Evolutionary conservation across 1,139 yeast species (phyloP).

Genomic region (Yamadazyma atlantica): DNA sequence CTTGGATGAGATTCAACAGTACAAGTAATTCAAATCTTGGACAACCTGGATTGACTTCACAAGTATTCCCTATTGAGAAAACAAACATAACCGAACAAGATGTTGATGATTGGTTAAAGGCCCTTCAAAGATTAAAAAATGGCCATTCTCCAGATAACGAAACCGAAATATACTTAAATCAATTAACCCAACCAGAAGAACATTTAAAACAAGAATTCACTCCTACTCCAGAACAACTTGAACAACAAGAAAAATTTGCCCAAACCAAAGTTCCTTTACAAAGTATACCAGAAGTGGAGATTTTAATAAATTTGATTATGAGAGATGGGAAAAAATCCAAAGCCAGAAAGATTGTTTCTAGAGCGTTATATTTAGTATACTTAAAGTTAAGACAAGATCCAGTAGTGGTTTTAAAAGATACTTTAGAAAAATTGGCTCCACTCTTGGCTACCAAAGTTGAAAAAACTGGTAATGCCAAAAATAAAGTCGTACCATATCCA

Average conservation of each 20-base stretch:
- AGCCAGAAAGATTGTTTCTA: slow-evolving; percentile 72
- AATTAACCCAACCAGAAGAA: slow-evolving; percentile 35
- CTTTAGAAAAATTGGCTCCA: slow-evolving; percentile 84
- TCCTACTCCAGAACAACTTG: slow-evolving; percentile 62
- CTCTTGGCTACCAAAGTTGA: slow-evolving; percentile 74
- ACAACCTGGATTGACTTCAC: slow-evolving; percentile 27
- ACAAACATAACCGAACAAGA: slow-evolving; percentile 49
- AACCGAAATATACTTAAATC: slow-evolving; percentile 45
- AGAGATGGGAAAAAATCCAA: slow-evolving; percentile 84
- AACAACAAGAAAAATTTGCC: slow-evolving; percentile 50
- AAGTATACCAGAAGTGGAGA: slow-evolving; percentile 70
- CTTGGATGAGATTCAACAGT: slow-evolving; percentile 6
- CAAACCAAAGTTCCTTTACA: slow-evolving; percentile 59
- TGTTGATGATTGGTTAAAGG: slow-evolving; percentile 65
- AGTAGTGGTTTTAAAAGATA: slow-evolving; percentile 66
- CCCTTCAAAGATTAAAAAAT: slow-evolving; percentile 56
- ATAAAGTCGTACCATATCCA: slow-evolving; percentile 78
- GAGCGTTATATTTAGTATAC: slow-evolving; percentile 80
- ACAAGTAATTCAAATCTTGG: slow-evolving; percentile 8
- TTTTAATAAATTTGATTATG: slow-evolving; percentile 86
- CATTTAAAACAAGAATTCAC: slow-evolving; percentile 42
- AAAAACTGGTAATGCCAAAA: slow-evolving; percentile 85
- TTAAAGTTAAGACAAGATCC: slow-evolving; percentile 75
- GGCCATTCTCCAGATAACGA: slow-evolving; percentile 30
- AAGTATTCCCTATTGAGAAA: slow-evolving; percentile 41